Evolutionary conservation across 768 basidiomycete species (phyloP), one percentile per base, ranked within the genome.

Genomic region (Pleurotus citrinopileatus): DNA sequence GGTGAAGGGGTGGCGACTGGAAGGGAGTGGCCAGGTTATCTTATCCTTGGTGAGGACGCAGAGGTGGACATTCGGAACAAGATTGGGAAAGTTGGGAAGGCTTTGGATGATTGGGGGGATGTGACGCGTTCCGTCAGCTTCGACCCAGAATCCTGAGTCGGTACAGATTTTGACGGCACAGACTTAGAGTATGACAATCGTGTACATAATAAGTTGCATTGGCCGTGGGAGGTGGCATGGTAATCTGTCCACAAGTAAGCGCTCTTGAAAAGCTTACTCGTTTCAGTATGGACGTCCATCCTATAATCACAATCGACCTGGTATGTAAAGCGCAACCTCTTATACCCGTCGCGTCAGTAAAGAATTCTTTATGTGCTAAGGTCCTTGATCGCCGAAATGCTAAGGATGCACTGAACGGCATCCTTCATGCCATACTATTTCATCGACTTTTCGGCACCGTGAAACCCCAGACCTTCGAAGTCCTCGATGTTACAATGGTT

Each of bases 401-500:
- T 32, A 86, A 84, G 66, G 90, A 92, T 59, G 87, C 86, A 40
- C 78, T 93, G 4, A 79, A 78, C 52, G 90, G 83, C 2, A 74
- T 91, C 50, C 76, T 94, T n/a, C 91, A 93, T 61, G 76, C 89
- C 0, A 86, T 93, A 44, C 72, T 93, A 13, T 93, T 94, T 64
- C 91, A 94, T 63, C 81, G 91, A 6, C 73, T 91, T 17, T 90
- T 93, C 63, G 91, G 91, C 2, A 84, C 82, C 0, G 79, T 93
- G 38, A 89, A 86, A 59, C 87, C 91, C 0, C 79, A 80, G 59
- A 85, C 78, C 2, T 86, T 88, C 55, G 91, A 93, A 54, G 84
- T 93, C 0, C 76, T 91, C 9, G 91, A 93, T 65, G 83, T 94
- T 19, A 91, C 90, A 1, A 86, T 94, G 84, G 90, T 91, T 50